phyloP scores from a whole-genome alignment of 768 basidiomycete species.

The Tylopilus vinaceipallidus region DNA sequence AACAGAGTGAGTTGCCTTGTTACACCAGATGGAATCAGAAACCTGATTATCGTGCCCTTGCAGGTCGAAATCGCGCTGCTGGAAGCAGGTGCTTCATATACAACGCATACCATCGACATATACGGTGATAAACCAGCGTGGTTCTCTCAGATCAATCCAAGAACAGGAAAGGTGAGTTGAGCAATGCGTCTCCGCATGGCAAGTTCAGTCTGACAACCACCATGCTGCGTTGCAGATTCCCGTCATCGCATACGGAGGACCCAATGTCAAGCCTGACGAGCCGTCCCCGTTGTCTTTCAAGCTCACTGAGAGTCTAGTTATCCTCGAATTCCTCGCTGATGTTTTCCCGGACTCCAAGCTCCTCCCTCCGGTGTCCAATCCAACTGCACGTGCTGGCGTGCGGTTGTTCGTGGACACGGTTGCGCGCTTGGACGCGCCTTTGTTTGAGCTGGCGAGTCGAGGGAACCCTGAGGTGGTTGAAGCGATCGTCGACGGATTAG shows the following conservation, averaged over 20 bases:
- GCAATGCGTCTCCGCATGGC: background rate
- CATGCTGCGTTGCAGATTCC: constrained; percentile 41
- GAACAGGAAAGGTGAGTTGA: constrained; percentile 48
- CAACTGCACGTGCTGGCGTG: constrained; percentile 51
- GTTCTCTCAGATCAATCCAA: constrained; percentile 64
- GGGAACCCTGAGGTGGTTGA: constrained; percentile 1
- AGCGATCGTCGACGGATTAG: background rate
- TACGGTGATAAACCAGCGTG: constrained; percentile 58
- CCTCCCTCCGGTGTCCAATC: constrained; percentile 46
- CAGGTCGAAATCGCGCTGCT: constrained; percentile 58
- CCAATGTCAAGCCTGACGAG: constrained; percentile 46
- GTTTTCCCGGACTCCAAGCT: constrained; percentile 45
- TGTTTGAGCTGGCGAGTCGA: constrained; percentile 28
- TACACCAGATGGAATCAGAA: constrained; percentile 17
- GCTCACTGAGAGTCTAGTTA: constrained; percentile 59
- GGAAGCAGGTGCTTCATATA: constrained; percentile 49
- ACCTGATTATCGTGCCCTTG: background rate
- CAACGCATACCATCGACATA: constrained; percentile 53
- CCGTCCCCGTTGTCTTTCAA: constrained; percentile 60
- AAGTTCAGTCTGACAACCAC: too few relatives aligned
- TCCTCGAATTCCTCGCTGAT: constrained; percentile 66
- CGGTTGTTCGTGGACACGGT: constrained; percentile 62
- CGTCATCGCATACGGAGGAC: constrained; percentile 59
- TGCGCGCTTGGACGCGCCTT: constrained; percentile 38
- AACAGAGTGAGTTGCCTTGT: constrained; percentile 39